Percentiles rank a stretch among this genome's conserved stretches.
phyloP scores from a whole-genome alignment of 768 basidiomycete genomes.

The Mycena alexandri region DNA sequence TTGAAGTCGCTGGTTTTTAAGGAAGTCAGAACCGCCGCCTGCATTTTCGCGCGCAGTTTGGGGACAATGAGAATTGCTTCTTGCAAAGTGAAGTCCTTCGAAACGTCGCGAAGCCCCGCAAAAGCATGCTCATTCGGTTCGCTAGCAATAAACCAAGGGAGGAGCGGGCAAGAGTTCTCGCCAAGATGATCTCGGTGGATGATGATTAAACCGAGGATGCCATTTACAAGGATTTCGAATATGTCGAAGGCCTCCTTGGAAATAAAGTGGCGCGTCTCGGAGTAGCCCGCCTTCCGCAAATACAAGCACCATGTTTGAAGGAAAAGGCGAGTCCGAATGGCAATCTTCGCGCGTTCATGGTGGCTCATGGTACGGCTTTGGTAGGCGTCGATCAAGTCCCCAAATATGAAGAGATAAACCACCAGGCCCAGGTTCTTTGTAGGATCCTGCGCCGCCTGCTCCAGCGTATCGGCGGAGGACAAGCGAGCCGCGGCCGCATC shows the following conservation, averaged over 20 bases:
- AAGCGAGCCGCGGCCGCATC: constrained; percentile 47
- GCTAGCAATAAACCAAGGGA: too few species aligned
- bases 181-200: constrained; percentile 42
- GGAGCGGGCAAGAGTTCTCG: constrained; percentile 26
- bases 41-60: too few species aligned
- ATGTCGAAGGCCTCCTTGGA: constrained; percentile 44
- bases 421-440: constrained; percentile 29
- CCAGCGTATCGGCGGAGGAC: constrained; percentile 42
- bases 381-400: constrained; percentile 37
- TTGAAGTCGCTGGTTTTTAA: neutral
- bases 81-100: too few species aligned
- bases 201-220: constrained; percentile 40
- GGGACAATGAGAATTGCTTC: neutral
- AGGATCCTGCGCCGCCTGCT: constrained; percentile 20
- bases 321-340: constrained; percentile 32
- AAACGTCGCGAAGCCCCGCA: too few species aligned
- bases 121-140: too few species aligned
- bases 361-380: constrained; percentile 30
- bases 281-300: constrained; percentile 26
- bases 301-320: constrained; percentile 30
- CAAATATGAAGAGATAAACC: constrained; percentile 46
- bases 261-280: constrained; percentile 36
- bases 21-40: too few species aligned
- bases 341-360: constrained; percentile 34
- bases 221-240: constrained; percentile 36